Percentiles rank a stretch among this genome's conserved stretches.
Evolutionary conservation across 2,329 filamentous ascomycete genomes (phyloP).

Genomic region (Apiospora malaysiana): DNA sequence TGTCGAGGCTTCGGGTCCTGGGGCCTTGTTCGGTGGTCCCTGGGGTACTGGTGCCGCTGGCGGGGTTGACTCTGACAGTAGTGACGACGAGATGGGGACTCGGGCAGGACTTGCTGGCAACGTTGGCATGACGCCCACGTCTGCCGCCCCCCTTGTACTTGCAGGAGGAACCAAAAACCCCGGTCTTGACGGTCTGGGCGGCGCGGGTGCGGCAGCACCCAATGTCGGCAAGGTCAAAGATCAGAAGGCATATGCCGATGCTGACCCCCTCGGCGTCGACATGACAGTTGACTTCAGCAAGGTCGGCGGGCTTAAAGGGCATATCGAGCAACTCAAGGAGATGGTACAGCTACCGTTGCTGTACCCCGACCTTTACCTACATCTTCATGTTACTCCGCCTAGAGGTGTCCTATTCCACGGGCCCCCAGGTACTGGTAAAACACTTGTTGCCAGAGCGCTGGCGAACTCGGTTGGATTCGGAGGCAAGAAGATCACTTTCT

Average conservation of each 20-base stretch:
- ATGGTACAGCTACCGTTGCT: slow-evolving; percentile 96
- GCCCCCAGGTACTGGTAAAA: slow-evolving; percentile 97
- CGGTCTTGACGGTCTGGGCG: slow-evolving; percentile 47
- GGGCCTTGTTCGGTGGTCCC: slow-evolving; percentile 75
- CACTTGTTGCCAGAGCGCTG: slow-evolving; percentile 88
- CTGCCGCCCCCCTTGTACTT: slow-evolving; percentile 54
- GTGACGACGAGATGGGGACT: slow-evolving; percentile 85
- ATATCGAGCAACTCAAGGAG: slow-evolving; percentile 97
- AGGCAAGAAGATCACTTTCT: slow-evolving; percentile 95
- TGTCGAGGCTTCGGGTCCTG: slow-evolving; percentile 65
- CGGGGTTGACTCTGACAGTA: slow-evolving; percentile 91
- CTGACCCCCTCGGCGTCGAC: slow-evolving; percentile 92
- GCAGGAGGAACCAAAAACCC: slow-evolving; percentile 42
- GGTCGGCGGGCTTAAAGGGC: slow-evolving; percentile 88
- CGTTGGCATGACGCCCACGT: slow-evolving; percentile 65
- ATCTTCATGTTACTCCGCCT: slow-evolving; percentile 91
- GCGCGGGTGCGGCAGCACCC: slow-evolving; percentile 59
- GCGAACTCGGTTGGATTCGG: slow-evolving; percentile 89
- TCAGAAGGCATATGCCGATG: slow-evolving; percentile 88
- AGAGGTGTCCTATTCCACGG: slow-evolving; percentile 96
- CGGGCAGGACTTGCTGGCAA: slow-evolving; percentile 64
- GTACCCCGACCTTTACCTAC: slow-evolving; percentile 92
- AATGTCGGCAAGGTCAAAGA: slow-evolving; percentile 95
- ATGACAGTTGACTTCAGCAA: slow-evolving; percentile 92
- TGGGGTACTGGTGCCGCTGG: slow-evolving; percentile 72